Base-by-base conservation (phyloP, 2,329 filamentous ascomycete genomes). In the Thielaviopsis musarum region DNA sequence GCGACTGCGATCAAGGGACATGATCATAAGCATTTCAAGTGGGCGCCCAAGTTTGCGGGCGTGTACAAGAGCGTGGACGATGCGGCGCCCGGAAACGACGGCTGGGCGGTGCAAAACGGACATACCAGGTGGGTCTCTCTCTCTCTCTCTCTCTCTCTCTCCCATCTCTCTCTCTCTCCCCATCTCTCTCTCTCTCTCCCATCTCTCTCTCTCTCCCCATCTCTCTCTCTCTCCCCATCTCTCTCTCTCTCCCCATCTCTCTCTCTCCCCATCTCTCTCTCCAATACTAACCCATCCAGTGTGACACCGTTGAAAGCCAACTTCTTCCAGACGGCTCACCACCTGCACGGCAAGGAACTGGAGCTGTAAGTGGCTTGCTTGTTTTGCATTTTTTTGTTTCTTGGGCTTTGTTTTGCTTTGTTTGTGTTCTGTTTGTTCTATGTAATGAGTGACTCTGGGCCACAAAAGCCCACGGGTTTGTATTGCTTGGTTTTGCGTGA, bases 271-370 rank as follows among this genome's bases (percentile, higher is more conserved):
- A 60, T 62, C 34, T 57, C 13, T 30, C 53, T 17, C 15, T 12
- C 34, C 10, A 4, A 19, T 19, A 17, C 54, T 66, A 30, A 63
- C 34, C 10, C 34, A 13, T 13, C 34, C 67, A 95, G 90, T 70
- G 83, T 98, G 60, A 96, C 93, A 3, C 88, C 91, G 15, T 71
- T 97, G 65, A 88, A 87, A 70, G 91, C 91, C 51, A 96, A 95
- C 71, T 98, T 96, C 70, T 90, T 87, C 80, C 88, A 91, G 69
- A 78, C 80, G 12, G 72, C 76, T 48, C 75, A 80, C 62, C 77
- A 83, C 62, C 75, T 83, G 65, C 75, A 83, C 63, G 77, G 83
- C 67, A 77, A 78, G 65, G 88, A 94, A 75, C 77, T 95, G 69
- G 84, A 85, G 76, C 74, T 95, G 83, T 95, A 81, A 91, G 87